Evolutionary conservation across 1,139 yeast genomes (phyloP), one percentile per base, ranked within the genome.

Genomic region (Blastobotrys illinoisensis): DNA sequence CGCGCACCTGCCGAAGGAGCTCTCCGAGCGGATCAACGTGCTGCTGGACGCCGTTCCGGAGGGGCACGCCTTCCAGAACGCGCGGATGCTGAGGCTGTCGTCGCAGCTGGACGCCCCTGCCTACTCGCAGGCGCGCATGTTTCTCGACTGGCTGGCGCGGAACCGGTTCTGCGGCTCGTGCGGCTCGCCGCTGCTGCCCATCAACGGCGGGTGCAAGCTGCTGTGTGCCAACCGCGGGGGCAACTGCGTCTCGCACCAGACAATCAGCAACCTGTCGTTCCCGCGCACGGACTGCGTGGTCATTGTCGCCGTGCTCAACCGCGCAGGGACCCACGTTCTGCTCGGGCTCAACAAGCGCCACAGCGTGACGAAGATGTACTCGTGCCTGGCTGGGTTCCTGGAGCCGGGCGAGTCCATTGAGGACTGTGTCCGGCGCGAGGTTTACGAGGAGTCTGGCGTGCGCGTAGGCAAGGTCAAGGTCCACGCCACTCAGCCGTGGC

Each of bases 371-470:
- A 74, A 71, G 40, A 72, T 79, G 57, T 91, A 85, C 71, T 79
- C 95, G 13, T 86, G 96, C 65, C 81, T 95, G 52, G 96, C 98
- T 1, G 99, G 99, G 3, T 91, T 91, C 68, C 83, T 91, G 81
- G 99, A 91, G 70, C 97, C 97, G 0, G 87, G 91, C 21, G 99
- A 91, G 71, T 83, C 95, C 0, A 83, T 91, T 24, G 98, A 91
- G 70, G 85, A 83, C 48, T 95, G 97, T 13, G 88, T 95, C 36
- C 77, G 85, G 51, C 75, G 99, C 58, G 99, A 91, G 68, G 86
- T 88, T 44, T 90, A 95, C 90, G 99, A 91, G 69, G 99, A 91
- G 70, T 85, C 97, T 1, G 99, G 99, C 3, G 88, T 89, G 40
- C 77, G 73, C 47, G 83, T 87, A 52, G 75, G 79, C 44, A 65